Conservation (phyloP, 1,139 yeast species). For the Debaryomycetaceae sp. region DNA sequence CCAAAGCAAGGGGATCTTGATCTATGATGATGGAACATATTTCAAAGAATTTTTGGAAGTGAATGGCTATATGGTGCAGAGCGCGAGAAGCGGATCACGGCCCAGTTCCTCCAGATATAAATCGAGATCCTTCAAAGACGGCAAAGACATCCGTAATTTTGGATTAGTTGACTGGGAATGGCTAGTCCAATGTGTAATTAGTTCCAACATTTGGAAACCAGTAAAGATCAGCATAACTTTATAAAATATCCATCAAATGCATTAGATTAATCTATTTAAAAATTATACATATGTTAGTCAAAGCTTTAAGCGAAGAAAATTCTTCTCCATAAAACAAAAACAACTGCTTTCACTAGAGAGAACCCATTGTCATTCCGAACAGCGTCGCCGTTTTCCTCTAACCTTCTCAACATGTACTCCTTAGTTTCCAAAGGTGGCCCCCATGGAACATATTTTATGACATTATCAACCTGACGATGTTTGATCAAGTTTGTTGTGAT, state of each 20-base stretch:
- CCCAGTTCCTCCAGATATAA: not conserved
- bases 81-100: not conserved
- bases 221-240: not conserved
- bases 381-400: constrained; percentile 97
- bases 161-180: constrained; percentile 62
- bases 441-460: constrained; percentile 96
- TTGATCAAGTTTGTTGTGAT: constrained; percentile 72
- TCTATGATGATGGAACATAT: constrained; percentile 22
- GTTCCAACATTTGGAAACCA: constrained; percentile 29
- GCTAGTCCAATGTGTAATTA: constrained; percentile 72
- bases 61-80: not conserved
- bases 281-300: not conserved
- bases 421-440: constrained; percentile 95
- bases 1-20: constrained; percentile 11
- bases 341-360: constrained; percentile 62
- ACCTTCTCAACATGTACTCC: constrained; percentile 83
- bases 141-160: constrained; percentile 3
- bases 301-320: constrained; percentile 18
- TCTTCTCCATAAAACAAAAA: constrained; percentile 41
- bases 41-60: not conserved
- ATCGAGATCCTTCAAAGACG: constrained; percentile 1
- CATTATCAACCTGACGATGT: constrained; percentile 63
- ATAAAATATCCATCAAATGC: not conserved
- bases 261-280: not conserved
- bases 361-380: constrained; percentile 86